phyloP scores from a whole-genome alignment of 208 protist genomes.

The Acanthamoeba pearcei region DNA sequence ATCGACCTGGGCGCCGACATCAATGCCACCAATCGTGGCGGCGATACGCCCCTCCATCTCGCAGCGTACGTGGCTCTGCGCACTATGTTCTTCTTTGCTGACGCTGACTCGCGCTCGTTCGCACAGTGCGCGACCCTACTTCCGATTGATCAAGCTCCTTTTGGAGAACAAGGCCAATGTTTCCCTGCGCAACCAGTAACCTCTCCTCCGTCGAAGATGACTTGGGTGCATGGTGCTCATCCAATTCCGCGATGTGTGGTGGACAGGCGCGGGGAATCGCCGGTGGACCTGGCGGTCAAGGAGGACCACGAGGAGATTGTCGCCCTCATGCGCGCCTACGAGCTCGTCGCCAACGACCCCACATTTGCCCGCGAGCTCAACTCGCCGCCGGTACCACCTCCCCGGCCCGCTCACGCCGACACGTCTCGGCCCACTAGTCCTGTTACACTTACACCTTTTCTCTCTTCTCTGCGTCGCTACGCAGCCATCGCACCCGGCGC shows the following conservation, averaged over 20 bases:
- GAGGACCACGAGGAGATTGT: slow-evolving; percentile 1
- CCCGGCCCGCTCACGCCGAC: background rate
- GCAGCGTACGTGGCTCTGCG: slow-evolving; percentile 5
- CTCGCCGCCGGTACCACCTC: background rate
- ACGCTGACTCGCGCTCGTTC: background rate
- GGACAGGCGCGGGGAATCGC: slow-evolving; percentile 20
- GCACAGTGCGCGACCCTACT: background rate
- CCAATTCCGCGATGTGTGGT: background rate
- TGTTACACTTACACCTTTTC: no score
- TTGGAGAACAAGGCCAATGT: slow-evolving; percentile 57
- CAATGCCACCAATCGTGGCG: slow-evolving; percentile 13
- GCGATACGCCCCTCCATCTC: slow-evolving; percentile 22
- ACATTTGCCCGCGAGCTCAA: background rate
- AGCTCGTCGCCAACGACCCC: slow-evolving; percentile 53
- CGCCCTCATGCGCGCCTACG: slow-evolving; percentile 42
- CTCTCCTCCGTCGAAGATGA: background rate
- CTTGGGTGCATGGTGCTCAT: background rate
- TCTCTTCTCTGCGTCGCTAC: background rate
- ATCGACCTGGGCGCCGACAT: slow-evolving; percentile 32
- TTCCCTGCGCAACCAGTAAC: background rate
- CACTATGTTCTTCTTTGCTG: background rate
- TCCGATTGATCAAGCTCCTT: slow-evolving; percentile 44
- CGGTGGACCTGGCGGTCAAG: slow-evolving; percentile 26
- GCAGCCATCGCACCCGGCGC: background rate
- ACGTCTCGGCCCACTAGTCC: background rate